Evolutionary conservation across 2,329 filamentous ascomycete species (phyloP).

Genomic region (Aspergillus nomiae): DNA sequence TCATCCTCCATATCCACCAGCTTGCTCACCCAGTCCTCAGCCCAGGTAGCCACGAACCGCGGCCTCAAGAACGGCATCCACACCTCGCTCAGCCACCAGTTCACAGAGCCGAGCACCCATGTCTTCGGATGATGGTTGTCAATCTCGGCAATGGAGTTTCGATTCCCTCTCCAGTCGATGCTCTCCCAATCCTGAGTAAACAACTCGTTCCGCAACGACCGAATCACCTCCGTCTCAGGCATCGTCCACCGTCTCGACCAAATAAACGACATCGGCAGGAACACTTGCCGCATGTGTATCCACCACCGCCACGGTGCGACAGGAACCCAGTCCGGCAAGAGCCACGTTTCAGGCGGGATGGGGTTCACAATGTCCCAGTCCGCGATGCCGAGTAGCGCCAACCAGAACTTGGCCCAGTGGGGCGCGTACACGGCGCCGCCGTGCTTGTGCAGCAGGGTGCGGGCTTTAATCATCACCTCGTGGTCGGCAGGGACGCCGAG

Average conservation of each 20-base stretch:
- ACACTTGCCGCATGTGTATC: constrained; percentile 4
- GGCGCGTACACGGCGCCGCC: constrained; percentile 3
- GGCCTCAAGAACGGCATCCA: constrained; percentile 11
- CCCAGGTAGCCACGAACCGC: neutral
- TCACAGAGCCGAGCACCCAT: neutral
- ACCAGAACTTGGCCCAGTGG: constrained; percentile 16
- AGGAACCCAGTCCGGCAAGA: constrained; percentile 10
- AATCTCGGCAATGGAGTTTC: constrained; percentile 2
- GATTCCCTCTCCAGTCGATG: constrained; percentile 4
- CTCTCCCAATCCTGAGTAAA: neutral
- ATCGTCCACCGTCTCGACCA: constrained; percentile 1
- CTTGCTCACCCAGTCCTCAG: neutral
- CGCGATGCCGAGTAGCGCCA: constrained; percentile 9
- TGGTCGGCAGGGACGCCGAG: constrained; percentile 6
- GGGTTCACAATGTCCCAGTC: constrained; percentile 12
- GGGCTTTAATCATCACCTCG: neutral
- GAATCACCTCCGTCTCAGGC: constrained; percentile 4
- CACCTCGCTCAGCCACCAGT: constrained; percentile 3
- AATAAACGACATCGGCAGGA: constrained; percentile 11
- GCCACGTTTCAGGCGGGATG: constrained; percentile 7
- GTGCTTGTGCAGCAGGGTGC: neutral
- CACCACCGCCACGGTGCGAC: constrained; percentile 15
- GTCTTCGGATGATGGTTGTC: constrained; percentile 3
- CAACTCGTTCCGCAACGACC: constrained; percentile 7
- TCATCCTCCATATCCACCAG: constrained; percentile 5